Conservation (phyloP, 2,329 filamentous ascomycete species). For the Arthrobotrys musiformis region DNA sequence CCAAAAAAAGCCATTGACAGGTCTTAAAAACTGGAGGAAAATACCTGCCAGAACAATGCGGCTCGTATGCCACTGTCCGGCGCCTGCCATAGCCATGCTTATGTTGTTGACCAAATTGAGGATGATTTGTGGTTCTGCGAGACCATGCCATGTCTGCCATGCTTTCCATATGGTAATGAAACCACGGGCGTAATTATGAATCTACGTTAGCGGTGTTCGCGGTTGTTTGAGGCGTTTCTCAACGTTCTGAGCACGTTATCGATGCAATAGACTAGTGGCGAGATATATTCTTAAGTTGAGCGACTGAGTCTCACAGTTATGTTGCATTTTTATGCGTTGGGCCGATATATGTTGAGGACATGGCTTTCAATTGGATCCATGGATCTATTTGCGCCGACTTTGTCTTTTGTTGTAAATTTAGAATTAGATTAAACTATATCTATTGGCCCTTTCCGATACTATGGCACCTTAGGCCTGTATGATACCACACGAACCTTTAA, state of each 20-base stretch:
- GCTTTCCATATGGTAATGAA: not conserved
- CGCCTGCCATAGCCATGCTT: not conserved
- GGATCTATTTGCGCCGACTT: too few species aligned
- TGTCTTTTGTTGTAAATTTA: not conserved
- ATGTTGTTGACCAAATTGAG: not conserved
- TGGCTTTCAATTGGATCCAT: too few species aligned
- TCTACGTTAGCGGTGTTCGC: slow-evolving; percentile 5
- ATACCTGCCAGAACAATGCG: not conserved
- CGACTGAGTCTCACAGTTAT: too few species aligned
- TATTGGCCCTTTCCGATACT: not conserved
- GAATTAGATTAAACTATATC: not conserved
- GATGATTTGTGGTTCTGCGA: not conserved
- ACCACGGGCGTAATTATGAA: too few species aligned
- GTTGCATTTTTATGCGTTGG: slow-evolving; percentile 45
- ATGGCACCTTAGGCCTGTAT: not conserved
- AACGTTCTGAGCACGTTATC: slow-evolving; percentile 34
- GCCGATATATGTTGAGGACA: not conserved
- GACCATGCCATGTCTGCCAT: not conserved
- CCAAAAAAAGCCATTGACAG: slow-evolving; percentile 28
- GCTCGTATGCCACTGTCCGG: not conserved
- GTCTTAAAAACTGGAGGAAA: not conserved
- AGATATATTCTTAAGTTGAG: not conserved
- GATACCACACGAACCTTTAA: not conserved
- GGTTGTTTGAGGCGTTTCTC: slow-evolving; percentile 33
- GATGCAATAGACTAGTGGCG: not conserved